Evolutionary conservation across 441 rosid genomes (phyloP), one percentile per base, ranked within the genome.

Genomic region (Corymbia calophylla): DNA sequence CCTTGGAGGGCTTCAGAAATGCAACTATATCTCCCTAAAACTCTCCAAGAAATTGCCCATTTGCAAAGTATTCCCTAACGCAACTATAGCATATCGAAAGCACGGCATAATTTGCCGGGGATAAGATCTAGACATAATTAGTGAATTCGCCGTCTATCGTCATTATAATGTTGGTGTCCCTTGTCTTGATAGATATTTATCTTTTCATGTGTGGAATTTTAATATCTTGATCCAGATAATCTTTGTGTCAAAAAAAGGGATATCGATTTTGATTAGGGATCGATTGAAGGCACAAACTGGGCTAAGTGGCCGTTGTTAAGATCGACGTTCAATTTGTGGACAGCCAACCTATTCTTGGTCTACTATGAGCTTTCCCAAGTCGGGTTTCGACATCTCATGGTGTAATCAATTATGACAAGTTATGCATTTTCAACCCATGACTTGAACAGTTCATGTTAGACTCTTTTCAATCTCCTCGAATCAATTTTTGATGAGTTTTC

Each of bases 71-170:
- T 60, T 60, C 31, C 29, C n/a, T 25, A 5, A 58, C 10, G 64
- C n/a, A 58, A 58, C 44, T 39, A 14, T 14, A 53, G 6, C 17
- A 53, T 53, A 14, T 53, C 53, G 53, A 62, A 62, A 62, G 70
- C 70, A n/a, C 1, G 64, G 25, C 0, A 6, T 58, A 25, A 25
- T 25, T 58, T 31, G 16, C 31, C 1, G 12, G 0, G 14, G 14
- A 29, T 62, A 29, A 62, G 70, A 62, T 7, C 35, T 15, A 64
- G 70, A 29, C 70, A n/a, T n/a, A 35, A 64, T n/a, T 4, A 7
- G 70, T n/a, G 9, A 29, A 64, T 64, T 64, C 31, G 16, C 70
- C 35, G 1, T n/a, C 35, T 7, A 19, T n/a, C 35, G 5, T 64
- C 70, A 8, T 64, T 64, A n/a, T 64, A n/a, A 64, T 14, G 18